Conservation (phyloP, 176 grass and related monocot genomes). For the Cocos nucifera region DNA sequence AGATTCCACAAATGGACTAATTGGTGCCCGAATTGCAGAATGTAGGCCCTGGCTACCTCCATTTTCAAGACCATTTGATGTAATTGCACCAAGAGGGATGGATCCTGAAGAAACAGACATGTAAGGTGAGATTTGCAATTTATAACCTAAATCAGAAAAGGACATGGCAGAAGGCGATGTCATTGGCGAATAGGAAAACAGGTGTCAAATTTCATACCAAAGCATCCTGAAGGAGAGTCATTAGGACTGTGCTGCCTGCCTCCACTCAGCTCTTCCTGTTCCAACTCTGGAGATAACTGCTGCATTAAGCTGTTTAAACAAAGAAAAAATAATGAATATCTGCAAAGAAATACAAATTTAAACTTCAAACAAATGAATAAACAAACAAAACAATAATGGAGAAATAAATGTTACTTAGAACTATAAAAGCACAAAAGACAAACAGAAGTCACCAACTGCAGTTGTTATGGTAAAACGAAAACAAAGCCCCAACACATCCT, state of each 20-base stretch:
- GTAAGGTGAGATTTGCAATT: no score
- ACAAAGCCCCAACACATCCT: no score
- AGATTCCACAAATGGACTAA: constrained; percentile 49
- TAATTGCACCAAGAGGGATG: constrained; percentile 8
- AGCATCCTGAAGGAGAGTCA: constrained; percentile 44
- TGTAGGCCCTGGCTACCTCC: constrained; percentile 42
- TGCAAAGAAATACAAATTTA: no score
- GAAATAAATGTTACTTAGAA: no score
- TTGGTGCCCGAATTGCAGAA: constrained; percentile 39
- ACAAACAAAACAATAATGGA: no score
- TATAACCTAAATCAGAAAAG: no score
- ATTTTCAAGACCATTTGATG: constrained; percentile 51
- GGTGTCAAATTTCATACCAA: constrained; percentile 35
- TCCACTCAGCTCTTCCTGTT: constrained; percentile 46
- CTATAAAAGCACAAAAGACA: no score
- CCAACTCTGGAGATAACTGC: constrained; percentile 45
- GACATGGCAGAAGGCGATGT: no score
- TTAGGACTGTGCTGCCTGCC: constrained; percentile 48
- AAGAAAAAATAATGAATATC: neutral
- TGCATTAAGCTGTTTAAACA: constrained; percentile 44
- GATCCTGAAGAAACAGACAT: constrained; percentile 1
- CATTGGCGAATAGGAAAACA: no score
- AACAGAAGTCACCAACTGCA: no score
- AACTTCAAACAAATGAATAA: no score
- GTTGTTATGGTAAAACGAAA: no score